These are phyloP conservation scores for Croton laevigatus DNA, from an alignment of 441 rosid species.

Conservation along the genomic window DNA sequence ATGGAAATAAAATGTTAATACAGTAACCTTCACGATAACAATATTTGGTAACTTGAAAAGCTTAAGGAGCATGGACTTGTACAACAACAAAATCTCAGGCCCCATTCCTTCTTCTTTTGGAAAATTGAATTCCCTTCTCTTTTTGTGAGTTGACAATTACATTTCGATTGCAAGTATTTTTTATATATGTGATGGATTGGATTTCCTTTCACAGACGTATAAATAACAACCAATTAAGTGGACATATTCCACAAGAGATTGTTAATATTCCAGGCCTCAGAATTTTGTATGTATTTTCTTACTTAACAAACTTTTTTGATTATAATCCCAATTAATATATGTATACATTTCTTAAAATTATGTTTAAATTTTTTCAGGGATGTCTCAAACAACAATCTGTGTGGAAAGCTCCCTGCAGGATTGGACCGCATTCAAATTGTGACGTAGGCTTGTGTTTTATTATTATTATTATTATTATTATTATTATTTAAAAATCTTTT, in stretches of 20 bases:
- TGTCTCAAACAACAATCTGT: slow-evolving; percentile 76
- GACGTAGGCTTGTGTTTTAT: slow-evolving; percentile 48
- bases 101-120: slow-evolving; percentile 69
- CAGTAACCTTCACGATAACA: slow-evolving; percentile 90
- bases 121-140: slow-evolving; percentile 76
- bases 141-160: slow-evolving; percentile 56
- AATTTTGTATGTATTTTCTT: neutral
- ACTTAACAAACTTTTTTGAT: too few species aligned
- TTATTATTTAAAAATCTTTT: too few species aligned
- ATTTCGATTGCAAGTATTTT: neutral
- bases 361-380: slow-evolving; percentile 40
- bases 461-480: too few species aligned
- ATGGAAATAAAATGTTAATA: neutral
- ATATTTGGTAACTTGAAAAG: slow-evolving; percentile 71
- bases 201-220: slow-evolving; percentile 21
- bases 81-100: slow-evolving; percentile 80
- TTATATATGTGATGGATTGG: too few species aligned
- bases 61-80: slow-evolving; percentile 88
- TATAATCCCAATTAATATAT: neutral
- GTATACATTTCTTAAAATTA: neutral
- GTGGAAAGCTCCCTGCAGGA: slow-evolving; percentile 86
- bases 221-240: neutral
- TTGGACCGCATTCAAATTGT: slow-evolving; percentile 70
- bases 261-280: neutral
- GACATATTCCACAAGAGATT: neutral